Evolutionary conservation across 345 rosid genomes (phyloP).

Genomic region (Brassica napus): DNA sequence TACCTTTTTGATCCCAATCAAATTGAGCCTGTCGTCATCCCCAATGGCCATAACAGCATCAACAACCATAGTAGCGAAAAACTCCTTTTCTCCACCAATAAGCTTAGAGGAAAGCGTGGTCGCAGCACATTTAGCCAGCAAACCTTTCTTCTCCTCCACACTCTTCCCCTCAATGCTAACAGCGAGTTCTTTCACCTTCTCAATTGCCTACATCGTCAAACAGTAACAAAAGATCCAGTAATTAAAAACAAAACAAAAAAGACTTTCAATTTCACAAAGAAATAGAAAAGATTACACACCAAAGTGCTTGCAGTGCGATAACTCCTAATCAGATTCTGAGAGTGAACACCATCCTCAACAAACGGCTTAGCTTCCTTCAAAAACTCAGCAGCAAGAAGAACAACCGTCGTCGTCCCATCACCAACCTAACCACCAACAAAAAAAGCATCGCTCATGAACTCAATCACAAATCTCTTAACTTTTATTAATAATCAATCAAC

Average conservation of each 20-base stretch:
- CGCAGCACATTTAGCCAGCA: slow-evolving; percentile 88
- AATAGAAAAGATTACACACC: slow-evolving; percentile 45
- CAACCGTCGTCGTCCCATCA: slow-evolving; percentile 98
- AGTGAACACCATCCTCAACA: slow-evolving; percentile 93
- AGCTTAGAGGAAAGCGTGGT: slow-evolving; percentile 97
- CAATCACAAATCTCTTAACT: background rate
- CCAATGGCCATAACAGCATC: slow-evolving; percentile 93
- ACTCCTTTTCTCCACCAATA: slow-evolving; percentile 96
- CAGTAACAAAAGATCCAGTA: background rate
- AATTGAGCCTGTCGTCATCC: slow-evolving; percentile 72
- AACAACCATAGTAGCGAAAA: slow-evolving; percentile 90
- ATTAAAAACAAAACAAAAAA: no score
- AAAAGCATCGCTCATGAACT: background rate
- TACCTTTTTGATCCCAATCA: slow-evolving; percentile 98
- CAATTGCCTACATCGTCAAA: slow-evolving; percentile 60
- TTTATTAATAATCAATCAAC: no score
- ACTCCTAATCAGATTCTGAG: slow-evolving; percentile 90
- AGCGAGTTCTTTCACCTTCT: slow-evolving; percentile 79
- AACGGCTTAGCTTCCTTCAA: slow-evolving; percentile 97
- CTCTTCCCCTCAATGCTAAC: slow-evolving; percentile 90
- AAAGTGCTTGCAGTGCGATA: slow-evolving; percentile 76
- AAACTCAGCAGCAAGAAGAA: slow-evolving; percentile 89
- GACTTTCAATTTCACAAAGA: background rate
- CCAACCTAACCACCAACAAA: slow-evolving; percentile 62
- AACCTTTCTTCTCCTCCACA: slow-evolving; percentile 83